Conservation (phyloP, 140 eudicot genomes). For the Oenanthe javanica region DNA sequence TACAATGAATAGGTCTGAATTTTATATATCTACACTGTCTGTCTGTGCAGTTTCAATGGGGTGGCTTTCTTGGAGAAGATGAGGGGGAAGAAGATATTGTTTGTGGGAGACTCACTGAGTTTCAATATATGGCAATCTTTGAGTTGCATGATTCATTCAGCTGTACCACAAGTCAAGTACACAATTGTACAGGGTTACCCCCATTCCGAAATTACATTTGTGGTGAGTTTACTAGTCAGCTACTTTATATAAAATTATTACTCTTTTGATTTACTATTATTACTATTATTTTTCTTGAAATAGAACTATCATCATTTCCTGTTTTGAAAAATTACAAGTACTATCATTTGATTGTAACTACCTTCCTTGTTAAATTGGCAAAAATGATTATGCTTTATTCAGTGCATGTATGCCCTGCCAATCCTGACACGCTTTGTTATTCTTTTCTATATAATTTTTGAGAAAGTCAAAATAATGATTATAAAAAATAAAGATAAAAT, state of each 20-base stretch:
- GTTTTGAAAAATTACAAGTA: not conserved
- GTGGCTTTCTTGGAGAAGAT: constrained; percentile 44
- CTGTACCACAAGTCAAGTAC: constrained; percentile 57
- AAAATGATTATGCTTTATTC: constrained; percentile 4
- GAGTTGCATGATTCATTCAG: constrained; percentile 82
- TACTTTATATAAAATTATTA: not conserved
- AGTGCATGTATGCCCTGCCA: constrained; percentile 3
- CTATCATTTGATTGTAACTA: not conserved
- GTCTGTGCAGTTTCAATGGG: constrained; percentile 66
- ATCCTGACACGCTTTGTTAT: not conserved
- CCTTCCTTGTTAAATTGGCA: constrained; percentile 3
- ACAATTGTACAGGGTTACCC: constrained; percentile 30
- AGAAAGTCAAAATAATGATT: constrained; percentile 4
- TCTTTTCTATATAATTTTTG: not conserved
- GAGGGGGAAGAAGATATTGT: constrained; percentile 89
- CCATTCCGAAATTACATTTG: constrained; percentile 50
- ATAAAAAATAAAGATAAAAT: not conserved
- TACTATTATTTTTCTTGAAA: not conserved
- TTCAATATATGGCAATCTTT: constrained; percentile 80
- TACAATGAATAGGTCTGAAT: too few relatives aligned
- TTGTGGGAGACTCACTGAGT: constrained; percentile 98
- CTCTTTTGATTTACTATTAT: not conserved
- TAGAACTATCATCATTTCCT: not conserved
- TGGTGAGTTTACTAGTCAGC: constrained; percentile 33
- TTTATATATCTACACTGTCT: not conserved